Conservation (phyloP, 1,284 basidiomycete genomes). For the Papiliotrema nemorosa region DNA sequence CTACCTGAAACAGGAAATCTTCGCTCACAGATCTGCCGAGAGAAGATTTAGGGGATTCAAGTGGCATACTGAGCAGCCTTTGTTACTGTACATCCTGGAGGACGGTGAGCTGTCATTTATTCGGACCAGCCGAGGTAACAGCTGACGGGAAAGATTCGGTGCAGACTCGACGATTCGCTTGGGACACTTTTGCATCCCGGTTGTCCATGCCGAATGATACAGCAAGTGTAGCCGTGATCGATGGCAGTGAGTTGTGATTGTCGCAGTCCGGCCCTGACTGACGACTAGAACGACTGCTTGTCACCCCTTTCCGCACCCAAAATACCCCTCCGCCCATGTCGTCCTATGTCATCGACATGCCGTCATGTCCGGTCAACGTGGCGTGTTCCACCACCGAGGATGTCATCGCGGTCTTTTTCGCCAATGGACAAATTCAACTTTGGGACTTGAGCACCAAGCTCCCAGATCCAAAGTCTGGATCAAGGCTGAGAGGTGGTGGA, state of each 20-base stretch:
- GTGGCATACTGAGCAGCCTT: constrained; percentile 84
- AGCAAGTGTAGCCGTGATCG: constrained; percentile 84
- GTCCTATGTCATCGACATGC: constrained; percentile 60
- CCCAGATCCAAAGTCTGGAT: constrained; percentile 47
- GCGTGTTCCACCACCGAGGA: constrained; percentile 62
- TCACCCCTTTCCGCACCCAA: constrained; percentile 90
- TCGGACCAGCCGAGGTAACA: too few species aligned
- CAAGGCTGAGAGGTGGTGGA: constrained; percentile 55
- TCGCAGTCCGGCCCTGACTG: constrained; percentile 1
- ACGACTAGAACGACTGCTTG: constrained; percentile 62
- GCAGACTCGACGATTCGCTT: constrained; percentile 62
- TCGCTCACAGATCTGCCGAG: constrained; percentile 49
- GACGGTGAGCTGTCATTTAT: constrained; percentile 52
- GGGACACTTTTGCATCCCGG: constrained; percentile 69
- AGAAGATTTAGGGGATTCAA: constrained; percentile 63
- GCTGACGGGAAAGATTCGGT: constrained; percentile 51
- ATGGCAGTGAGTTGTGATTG: constrained; percentile 72
- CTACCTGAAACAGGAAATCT: constrained; percentile 88
- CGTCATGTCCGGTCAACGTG: constrained; percentile 62
- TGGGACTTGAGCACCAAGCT: constrained; percentile 66
- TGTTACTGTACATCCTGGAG: constrained; percentile 67
- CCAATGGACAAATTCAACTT: constrained; percentile 55
- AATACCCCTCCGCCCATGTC: constrained; percentile 94
- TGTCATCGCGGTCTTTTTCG: constrained; percentile 63
- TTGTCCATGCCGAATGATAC: constrained; percentile 69